Evolutionary conservation across 345 rosid genomes (phyloP).

Genomic region (Clarkia xantiana): DNA sequence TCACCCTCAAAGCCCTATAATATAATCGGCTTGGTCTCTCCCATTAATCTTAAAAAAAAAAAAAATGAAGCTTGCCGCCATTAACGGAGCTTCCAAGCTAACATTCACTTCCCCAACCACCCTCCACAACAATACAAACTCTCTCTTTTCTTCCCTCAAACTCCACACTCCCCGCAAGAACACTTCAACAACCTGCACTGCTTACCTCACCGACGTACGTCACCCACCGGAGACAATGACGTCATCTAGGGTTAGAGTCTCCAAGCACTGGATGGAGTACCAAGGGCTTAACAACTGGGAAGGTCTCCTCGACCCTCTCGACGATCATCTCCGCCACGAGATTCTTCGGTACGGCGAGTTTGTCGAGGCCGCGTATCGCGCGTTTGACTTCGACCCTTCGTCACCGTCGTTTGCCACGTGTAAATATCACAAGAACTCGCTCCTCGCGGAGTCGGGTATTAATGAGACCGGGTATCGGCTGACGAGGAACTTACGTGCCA

Average conservation of each 20-base stretch:
- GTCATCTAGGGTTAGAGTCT: background rate
- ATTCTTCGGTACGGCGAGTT: conserved; percentile 6
- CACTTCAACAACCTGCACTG: no score
- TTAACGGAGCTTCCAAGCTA: no score
- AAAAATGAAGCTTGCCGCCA: no score
- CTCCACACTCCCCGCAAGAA: no score
- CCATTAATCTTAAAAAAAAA: no score
- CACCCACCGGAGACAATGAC: no score
- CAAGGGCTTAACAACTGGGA: conserved; percentile 3
- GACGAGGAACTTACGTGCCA: conserved; percentile 4
- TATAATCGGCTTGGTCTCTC: no score
- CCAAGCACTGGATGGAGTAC: conserved; percentile 3
- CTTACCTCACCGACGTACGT: no score
- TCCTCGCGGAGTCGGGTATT: background rate
- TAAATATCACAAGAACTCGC: background rate
- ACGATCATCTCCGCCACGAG: conserved; percentile 6
- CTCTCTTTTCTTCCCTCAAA: no score
- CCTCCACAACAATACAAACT: no score
- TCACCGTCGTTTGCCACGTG: background rate
- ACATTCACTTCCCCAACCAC: no score
- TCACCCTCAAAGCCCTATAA: no score
- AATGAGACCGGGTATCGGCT: background rate
- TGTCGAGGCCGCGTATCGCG: conserved; percentile 3
- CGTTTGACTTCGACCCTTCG: conserved; percentile 6
- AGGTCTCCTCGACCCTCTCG: conserved; percentile 3